Evolutionary conservation across 306 rosid species (phyloP).

Genomic region (Malus orientalis): DNA sequence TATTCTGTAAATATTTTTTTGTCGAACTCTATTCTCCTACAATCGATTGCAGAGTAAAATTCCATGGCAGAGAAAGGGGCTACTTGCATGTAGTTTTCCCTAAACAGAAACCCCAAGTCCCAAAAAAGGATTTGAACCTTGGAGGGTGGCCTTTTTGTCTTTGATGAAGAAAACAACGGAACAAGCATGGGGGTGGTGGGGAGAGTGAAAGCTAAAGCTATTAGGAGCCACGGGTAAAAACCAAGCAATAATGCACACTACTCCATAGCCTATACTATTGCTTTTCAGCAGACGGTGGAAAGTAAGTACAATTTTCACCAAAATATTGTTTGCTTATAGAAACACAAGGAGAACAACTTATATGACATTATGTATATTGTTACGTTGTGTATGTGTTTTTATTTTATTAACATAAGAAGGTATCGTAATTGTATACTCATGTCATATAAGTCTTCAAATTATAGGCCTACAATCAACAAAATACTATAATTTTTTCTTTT

Average conservation of each 20-base stretch:
- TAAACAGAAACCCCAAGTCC: not conserved
- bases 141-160: conserved; percentile 24
- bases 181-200: conserved; percentile 34
- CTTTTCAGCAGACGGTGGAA: conserved; percentile 32
- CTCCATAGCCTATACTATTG: not conserved
- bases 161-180: conserved; percentile 38
- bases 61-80: not conserved
- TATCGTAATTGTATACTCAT: too few relatives aligned
- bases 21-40: too few relatives aligned
- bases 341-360: too few relatives aligned
- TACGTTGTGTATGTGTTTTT: too few relatives aligned
- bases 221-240: not conserved
- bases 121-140: conserved; percentile 4
- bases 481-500: too few relatives aligned
- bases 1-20: too few relatives aligned
- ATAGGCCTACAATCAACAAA: too few relatives aligned
- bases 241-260: conserved; percentile 12
- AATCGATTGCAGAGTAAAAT: too few relatives aligned
- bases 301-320: conserved; percentile 23
- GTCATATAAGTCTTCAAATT: too few relatives aligned
- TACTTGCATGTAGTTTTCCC: not conserved
- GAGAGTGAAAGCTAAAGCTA: conserved; percentile 25
- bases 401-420: too few relatives aligned
- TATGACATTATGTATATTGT: too few relatives aligned
- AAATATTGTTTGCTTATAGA: too few relatives aligned